Evolutionary conservation across 495 filamentous ascomycete species (phyloP).

Genomic region (Evansstolkia leycettana): DNA sequence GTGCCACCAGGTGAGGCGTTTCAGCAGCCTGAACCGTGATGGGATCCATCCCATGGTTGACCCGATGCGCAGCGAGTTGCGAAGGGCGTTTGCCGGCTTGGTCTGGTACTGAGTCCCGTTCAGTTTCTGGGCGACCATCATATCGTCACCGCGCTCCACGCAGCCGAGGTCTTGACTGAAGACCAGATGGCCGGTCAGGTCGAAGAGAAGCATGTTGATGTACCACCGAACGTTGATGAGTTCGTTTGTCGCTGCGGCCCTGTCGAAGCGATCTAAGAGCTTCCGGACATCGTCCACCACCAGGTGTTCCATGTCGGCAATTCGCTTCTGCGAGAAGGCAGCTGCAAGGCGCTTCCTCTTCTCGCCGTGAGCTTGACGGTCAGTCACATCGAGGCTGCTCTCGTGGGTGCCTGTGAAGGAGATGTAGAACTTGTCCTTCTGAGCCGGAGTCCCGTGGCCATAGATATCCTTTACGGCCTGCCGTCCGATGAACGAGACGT

Average conservation of each 20-base stretch:
- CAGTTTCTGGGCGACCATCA: too few species aligned
- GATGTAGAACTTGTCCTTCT: constrained; percentile 35
- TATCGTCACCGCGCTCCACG: too few species aligned
- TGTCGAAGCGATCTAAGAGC: constrained; percentile 29
- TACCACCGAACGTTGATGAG: constrained; percentile 32
- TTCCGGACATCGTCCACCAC: constrained; percentile 38
- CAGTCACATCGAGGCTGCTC: constrained; percentile 35
- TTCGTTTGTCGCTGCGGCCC: constrained; percentile 14
- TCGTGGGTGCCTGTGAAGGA: constrained; percentile 26
- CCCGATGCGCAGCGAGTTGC: too few species aligned
- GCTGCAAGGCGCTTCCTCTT: constrained; percentile 39
- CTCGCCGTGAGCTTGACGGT: constrained; percentile 32
- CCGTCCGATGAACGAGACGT: constrained; percentile 33
- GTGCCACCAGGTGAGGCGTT: neutral
- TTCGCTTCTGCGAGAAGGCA: constrained; percentile 42
- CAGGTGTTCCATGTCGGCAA: constrained; percentile 44
- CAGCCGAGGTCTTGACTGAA: too few species aligned
- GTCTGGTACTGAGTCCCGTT: too few species aligned
- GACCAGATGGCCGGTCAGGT: too few species aligned
- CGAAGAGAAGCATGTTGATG: constrained; percentile 18
- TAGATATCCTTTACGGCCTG: constrained; percentile 45
- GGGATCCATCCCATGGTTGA: constrained; percentile 13
- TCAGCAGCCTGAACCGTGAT: neutral
- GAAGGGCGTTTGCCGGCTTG: too few species aligned
- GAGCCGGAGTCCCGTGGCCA: constrained; percentile 38